phyloP scores from a whole-genome alignment of 2,329 filamentous ascomycete species.

The Penicillium sp. region DNA sequence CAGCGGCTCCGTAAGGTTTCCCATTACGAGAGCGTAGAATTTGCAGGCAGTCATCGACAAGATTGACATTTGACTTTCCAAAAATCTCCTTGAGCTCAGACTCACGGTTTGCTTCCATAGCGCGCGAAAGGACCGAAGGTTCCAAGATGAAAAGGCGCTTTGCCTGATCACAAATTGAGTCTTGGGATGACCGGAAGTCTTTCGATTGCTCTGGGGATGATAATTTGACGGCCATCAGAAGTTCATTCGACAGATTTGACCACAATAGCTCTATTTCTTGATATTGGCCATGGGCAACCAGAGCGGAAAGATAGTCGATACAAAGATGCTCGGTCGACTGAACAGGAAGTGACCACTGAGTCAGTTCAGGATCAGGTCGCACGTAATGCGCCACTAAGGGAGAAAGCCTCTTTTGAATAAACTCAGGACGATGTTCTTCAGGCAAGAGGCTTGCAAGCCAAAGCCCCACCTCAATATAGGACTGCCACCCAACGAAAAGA shows the following conservation, averaged over 20 bases:
- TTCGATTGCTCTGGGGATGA: slow-evolving; percentile 83
- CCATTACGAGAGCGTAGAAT: slow-evolving; percentile 61
- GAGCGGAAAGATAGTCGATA: slow-evolving; percentile 40
- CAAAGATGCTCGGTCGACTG: slow-evolving; percentile 44
- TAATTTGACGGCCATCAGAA: slow-evolving; percentile 70
- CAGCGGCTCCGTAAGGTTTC: slow-evolving; percentile 69
- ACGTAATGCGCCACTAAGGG: slow-evolving; percentile 61
- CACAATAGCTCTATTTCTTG: slow-evolving; percentile 63
- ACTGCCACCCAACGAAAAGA: slow-evolving; percentile 70
- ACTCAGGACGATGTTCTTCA: slow-evolving; percentile 51
- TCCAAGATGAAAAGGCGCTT: slow-evolving; percentile 69
- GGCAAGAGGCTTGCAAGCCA: slow-evolving; percentile 56
- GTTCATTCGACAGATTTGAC: slow-evolving; percentile 61
- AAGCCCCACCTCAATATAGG: slow-evolving; percentile 70
- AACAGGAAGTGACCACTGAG: slow-evolving; percentile 56
- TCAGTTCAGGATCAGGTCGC: slow-evolving; percentile 48
- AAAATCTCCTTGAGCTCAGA: slow-evolving; percentile 36
- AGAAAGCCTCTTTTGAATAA: slow-evolving; percentile 54
- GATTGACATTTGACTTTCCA: slow-evolving; percentile 38
- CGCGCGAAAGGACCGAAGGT: slow-evolving; percentile 39
- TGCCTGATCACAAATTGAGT: slow-evolving; percentile 67
- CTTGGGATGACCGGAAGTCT: slow-evolving; percentile 74
- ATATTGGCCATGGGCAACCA: slow-evolving; percentile 49
- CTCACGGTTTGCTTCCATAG: slow-evolving; percentile 29
- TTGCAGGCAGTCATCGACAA: slow-evolving; percentile 56